A percentile compares a stretch with the other conserved stretches of the same genome.
Evolutionary conservation across 768 basidiomycete genomes (phyloP).

Genomic region (Phylloporus rhodoxanthus): DNA sequence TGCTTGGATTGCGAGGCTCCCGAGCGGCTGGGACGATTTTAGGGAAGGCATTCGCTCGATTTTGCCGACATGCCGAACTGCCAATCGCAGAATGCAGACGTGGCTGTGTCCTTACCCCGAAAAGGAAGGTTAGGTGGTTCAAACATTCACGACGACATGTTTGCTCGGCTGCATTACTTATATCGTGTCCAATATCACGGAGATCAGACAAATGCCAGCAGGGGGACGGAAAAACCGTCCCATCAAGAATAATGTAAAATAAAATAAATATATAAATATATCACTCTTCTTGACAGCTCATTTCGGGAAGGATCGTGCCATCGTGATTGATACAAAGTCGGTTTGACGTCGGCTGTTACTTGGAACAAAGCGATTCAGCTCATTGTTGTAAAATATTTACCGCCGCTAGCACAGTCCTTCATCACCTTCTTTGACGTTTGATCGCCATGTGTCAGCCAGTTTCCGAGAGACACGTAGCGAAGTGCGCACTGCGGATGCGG

Average conservation of each 20-base stretch:
- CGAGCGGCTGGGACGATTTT: slow-evolving; percentile 45
- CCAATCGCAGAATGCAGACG: slow-evolving; percentile 17
- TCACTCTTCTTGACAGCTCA: slow-evolving; percentile 18
- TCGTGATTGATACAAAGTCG: slow-evolving; percentile 10
- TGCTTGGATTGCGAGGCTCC: slow-evolving; percentile 64
- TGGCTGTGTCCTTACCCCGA: slow-evolving; percentile 15
- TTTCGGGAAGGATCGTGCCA: slow-evolving; percentile 14
- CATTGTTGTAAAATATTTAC: slow-evolving; percentile 21
- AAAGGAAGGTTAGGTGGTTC: slow-evolving; percentile 31
- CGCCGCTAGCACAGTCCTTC: slow-evolving; percentile 7
- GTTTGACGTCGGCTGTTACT: slow-evolving; percentile 23
- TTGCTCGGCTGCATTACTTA: background rate
- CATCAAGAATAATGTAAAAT: background rate
- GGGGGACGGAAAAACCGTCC: background rate
- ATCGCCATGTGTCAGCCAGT: slow-evolving; percentile 21
- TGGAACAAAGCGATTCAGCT: slow-evolving; percentile 17
- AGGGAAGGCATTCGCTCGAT: slow-evolving; percentile 32
- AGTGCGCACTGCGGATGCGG: slow-evolving; percentile 14
- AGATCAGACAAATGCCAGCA: background rate
- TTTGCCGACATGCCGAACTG: slow-evolving; percentile 27
- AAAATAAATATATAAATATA: background rate
- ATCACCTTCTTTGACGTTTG: slow-evolving; percentile 20
- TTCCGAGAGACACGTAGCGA: slow-evolving; percentile 19
- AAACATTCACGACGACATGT: background rate
- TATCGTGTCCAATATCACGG: background rate